Conservation (phyloP, 2,329 filamentous ascomycete species). For the Paracoccidioides lutzii region DNA sequence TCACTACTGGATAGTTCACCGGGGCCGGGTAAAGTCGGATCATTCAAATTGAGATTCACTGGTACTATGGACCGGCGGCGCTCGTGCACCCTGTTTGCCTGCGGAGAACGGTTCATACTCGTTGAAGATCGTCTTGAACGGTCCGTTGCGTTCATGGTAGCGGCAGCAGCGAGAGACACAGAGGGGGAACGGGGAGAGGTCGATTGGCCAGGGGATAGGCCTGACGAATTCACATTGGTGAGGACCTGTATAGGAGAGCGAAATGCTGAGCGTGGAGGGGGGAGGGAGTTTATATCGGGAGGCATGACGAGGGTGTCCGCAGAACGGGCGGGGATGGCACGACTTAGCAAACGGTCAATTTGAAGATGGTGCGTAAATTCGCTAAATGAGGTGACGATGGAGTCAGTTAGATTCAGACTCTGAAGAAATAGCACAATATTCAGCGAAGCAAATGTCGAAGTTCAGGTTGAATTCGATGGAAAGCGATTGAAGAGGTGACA, state of each 20-base stretch:
- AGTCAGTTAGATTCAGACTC: background rate
- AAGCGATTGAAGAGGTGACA: no score
- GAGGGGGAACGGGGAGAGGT: constrained; percentile 53
- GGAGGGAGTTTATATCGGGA: constrained; percentile 61
- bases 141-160: constrained; percentile 64
- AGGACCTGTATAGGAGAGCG: constrained; percentile 26
- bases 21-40: constrained; percentile 23
- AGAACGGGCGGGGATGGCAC: background rate
- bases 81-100: constrained; percentile 21
- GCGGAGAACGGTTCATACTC: constrained; percentile 21
- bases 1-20: constrained; percentile 28
- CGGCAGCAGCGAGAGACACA: constrained; percentile 61
- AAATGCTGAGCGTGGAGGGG: constrained; percentile 39
- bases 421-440: background rate
- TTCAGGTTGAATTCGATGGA: background rate
- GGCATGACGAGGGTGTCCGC: constrained; percentile 40
- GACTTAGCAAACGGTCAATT: background rate
- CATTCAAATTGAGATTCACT: constrained; percentile 29
- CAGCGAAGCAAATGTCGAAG: background rate
- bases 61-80: constrained; percentile 31
- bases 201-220: constrained; percentile 40
- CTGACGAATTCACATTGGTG: constrained; percentile 16
- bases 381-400: background rate
- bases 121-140: constrained; percentile 38
- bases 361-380: background rate